Evolutionary conservation across 805 yeast genomes (phyloP).

Genomic region (Candida qinlingensis): DNA sequence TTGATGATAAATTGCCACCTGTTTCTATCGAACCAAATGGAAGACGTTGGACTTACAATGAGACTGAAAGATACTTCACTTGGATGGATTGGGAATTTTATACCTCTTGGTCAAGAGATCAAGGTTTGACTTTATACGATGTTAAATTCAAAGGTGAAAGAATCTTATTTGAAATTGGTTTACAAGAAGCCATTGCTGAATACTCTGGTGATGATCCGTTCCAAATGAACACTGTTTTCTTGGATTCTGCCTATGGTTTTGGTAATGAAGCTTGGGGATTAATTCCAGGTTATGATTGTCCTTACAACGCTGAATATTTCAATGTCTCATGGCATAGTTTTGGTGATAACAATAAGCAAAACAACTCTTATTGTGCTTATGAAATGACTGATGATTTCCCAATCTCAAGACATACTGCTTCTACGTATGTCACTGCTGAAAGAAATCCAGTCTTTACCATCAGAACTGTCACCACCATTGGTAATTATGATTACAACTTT

Average conservation of each 20-base stretch:
- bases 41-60: slow-evolving; percentile 24
- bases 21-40: slow-evolving; percentile 24
- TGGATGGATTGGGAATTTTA: slow-evolving; percentile 29
- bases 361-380: slow-evolving; percentile 25
- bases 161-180: slow-evolving; percentile 23
- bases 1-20: slow-evolving; percentile 24
- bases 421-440: slow-evolving; percentile 15
- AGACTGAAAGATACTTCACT: slow-evolving; percentile 24
- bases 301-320: slow-evolving; percentile 26
- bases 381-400: slow-evolving; percentile 22
- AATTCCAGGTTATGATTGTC: slow-evolving; percentile 27
- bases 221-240: slow-evolving; percentile 23
- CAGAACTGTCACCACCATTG: slow-evolving; percentile 23
- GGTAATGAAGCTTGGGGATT: slow-evolving; percentile 28
- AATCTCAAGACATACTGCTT: slow-evolving; percentile 20
- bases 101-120: slow-evolving; percentile 23
- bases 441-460: slow-evolving; percentile 23
- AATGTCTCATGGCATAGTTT: slow-evolving; percentile 24
- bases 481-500: slow-evolving; percentile 25
- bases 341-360: slow-evolving; percentile 21
- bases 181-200: slow-evolving; percentile 28
- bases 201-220: slow-evolving; percentile 28
- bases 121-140: slow-evolving; percentile 23
- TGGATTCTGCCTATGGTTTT: slow-evolving; percentile 25
- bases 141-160: slow-evolving; percentile 27